phyloP scores from a whole-genome alignment of 2,329 filamentous ascomycete species.

The Rutstroemia sp. region DNA sequence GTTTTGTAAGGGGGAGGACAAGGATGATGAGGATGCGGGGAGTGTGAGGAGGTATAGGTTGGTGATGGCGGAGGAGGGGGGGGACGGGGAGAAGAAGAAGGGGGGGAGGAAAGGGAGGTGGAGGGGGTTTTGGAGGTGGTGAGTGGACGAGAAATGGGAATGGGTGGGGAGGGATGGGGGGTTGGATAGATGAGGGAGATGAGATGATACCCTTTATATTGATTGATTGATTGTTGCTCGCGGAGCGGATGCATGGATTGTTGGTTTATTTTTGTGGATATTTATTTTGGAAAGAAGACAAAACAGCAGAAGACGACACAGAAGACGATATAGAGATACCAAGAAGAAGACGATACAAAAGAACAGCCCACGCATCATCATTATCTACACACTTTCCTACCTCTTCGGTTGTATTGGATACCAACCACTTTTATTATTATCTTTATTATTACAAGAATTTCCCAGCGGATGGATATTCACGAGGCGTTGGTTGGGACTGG shows the following conservation, averaged over 20 bases:
- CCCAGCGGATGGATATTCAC: too few relatives aligned
- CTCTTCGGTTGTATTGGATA: too few relatives aligned
- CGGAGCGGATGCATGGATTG: background rate
- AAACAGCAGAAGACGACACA: too few relatives aligned
- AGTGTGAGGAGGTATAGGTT: conserved; percentile 57
- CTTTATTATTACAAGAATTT: too few relatives aligned
- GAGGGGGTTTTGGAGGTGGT: background rate
- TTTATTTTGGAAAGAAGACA: background rate
- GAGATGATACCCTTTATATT: background rate
- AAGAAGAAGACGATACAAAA: too few relatives aligned
- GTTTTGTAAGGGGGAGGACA: conserved; percentile 37
- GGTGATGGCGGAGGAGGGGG: conserved; percentile 25
- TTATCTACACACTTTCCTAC: too few relatives aligned
- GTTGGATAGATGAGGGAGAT: background rate
- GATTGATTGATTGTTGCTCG: background rate
- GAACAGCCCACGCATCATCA: too few relatives aligned
- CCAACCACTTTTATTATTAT: too few relatives aligned
- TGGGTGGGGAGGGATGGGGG: too few relatives aligned
- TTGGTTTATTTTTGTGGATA: background rate
- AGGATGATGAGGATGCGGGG: conserved; percentile 39
- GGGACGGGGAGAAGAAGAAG: background rate
- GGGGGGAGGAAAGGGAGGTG: background rate
- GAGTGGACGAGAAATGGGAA: too few relatives aligned
- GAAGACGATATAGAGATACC: too few relatives aligned
- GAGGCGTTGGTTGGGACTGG: too few relatives aligned